Base-by-base conservation (phyloP, 331 rosid genomes). In the Quercus phellos region DNA sequence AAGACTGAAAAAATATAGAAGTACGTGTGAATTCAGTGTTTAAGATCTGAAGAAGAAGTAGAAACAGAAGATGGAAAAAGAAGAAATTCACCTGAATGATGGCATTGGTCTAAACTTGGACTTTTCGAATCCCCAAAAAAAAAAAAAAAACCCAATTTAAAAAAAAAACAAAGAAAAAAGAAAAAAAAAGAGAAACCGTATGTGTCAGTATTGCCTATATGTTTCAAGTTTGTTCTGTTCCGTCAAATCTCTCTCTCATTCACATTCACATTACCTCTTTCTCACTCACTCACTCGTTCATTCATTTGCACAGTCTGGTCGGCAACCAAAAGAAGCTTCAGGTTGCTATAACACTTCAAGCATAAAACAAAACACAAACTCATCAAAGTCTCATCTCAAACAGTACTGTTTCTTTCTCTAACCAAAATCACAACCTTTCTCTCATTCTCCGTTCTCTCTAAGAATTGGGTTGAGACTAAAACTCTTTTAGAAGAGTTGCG, bases 231-330 rank as follows among this genome's bases (percentile, higher is more conserved):
- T 76, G 88, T 68, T 78, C 56, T 78, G 74, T 83, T 88, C 75
- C 81, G 87, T 74, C 78, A 42, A 74, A 60, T 59, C 42, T 55
- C 64, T 74, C 79, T 16, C 71, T 9, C 64, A 58, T 5, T 58
- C 64, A 4, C 73, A 12, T 46, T 46, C 53, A 46, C 53, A 38
- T 38, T 14, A 64, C 2, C 53, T 77, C 59, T 79, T 35, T 74
- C 76, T 16, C 78, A 7, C 71, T 21, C 64, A 58, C 64, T 22
- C 29, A 6, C 72, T 70, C 2, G 42, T 35, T 35, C 42, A 35
- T 35, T 35, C 74, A 24, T 24, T 70, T 81, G 68, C 81, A 61
- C 82, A 73, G 76, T 80, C 50, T 80, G 87, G 87, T 88, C 91
- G 89, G 91, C 91, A 85, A 67, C 77, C 58, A 10, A 72, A 24